Evolutionary conservation across 2,329 filamentous ascomycete species (phyloP).

Genomic region (Thielaviopsis ethacetica): DNA sequence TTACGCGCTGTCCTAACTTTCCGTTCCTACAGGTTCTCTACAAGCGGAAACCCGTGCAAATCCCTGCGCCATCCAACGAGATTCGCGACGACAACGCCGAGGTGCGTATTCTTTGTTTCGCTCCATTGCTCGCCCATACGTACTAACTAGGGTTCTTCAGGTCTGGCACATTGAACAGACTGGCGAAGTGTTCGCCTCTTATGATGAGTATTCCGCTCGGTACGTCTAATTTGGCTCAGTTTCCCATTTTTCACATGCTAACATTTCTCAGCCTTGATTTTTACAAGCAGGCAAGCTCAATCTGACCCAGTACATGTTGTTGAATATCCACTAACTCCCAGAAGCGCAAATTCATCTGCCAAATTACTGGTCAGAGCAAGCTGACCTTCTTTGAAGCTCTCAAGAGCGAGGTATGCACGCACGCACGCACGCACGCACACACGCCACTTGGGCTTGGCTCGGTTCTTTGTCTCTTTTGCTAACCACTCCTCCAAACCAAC

Average conservation of each 20-base stretch:
- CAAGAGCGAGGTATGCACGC: slow-evolving; percentile 60
- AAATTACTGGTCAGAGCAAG: slow-evolving; percentile 84
- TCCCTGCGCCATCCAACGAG: slow-evolving; percentile 46
- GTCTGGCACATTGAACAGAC: slow-evolving; percentile 87
- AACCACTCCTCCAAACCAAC: slow-evolving; percentile 7
- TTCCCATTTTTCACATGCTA: neutral
- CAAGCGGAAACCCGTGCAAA: slow-evolving; percentile 88
- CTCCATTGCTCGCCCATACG: slow-evolving; percentile 11
- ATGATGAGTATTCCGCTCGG: slow-evolving; percentile 77
- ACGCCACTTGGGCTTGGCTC: neutral
- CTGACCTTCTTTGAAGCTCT: slow-evolving; percentile 86
- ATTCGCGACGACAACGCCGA: slow-evolving; percentile 71
- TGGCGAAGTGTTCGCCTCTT: slow-evolving; percentile 74
- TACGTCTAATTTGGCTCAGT: slow-evolving; percentile 26
- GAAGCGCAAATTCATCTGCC: slow-evolving; percentile 80
- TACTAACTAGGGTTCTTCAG: slow-evolving; percentile 28
- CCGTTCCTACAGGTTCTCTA: slow-evolving; percentile 57
- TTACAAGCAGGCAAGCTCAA: slow-evolving; percentile 59
- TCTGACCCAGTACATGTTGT: neutral
- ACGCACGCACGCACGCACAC: slow-evolving; percentile 34
- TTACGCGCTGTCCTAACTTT: neutral
- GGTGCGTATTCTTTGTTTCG: slow-evolving; percentile 32
- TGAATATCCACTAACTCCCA: slow-evolving; percentile 4
- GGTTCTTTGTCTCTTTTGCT: neutral
- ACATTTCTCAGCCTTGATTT: slow-evolving; percentile 62